Evolutionary conservation across 768 basidiomycete species (phyloP).

Genomic region (Strobilomyces dryophilus): DNA sequence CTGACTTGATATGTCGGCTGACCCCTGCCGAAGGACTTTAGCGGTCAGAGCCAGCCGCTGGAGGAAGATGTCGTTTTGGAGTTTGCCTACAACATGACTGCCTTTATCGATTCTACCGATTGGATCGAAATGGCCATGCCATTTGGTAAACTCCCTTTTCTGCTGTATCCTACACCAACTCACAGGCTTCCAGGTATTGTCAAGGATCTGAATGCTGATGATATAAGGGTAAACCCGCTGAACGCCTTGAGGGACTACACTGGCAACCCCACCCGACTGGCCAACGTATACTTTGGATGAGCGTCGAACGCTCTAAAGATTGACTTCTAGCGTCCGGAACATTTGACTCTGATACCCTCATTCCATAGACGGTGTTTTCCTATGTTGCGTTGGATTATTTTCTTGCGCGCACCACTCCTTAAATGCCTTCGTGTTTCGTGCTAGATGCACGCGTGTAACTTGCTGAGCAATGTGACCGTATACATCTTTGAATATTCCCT

Average conservation of each 20-base stretch:
- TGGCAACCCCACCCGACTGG: conserved; percentile 51
- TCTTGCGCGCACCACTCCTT: not conserved
- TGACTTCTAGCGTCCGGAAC: conserved; percentile 1
- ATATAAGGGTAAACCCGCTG: conserved; percentile 43
- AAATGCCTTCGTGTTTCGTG: conserved; percentile 14
- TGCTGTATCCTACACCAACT: not conserved
- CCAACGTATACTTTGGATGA: conserved; percentile 33
- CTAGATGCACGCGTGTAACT: conserved; percentile 20
- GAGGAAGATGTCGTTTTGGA: too few species aligned
- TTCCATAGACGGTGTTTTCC: conserved; percentile 10
- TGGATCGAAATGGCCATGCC: conserved; percentile 40
- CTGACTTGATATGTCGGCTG: not conserved
- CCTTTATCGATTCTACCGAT: conserved; percentile 40
- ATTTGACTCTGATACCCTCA: conserved; percentile 17
- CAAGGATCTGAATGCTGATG: conserved; percentile 28
- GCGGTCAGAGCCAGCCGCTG: too few species aligned
- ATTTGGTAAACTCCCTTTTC: conserved; percentile 51
- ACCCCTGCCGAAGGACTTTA: conserved; percentile 36
- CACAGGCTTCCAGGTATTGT: conserved; percentile 36
- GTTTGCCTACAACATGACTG: conserved; percentile 39
- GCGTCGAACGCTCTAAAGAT: not conserved
- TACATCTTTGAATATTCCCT: not conserved
- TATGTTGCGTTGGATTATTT: not conserved
- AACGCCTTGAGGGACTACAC: conserved; percentile 42
- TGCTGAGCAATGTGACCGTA: conserved; percentile 22